These are phyloP conservation scores for Pigoraptor vietnamica DNA, from an alignment of 78 protist species.

Conservation along the genomic window DNA sequence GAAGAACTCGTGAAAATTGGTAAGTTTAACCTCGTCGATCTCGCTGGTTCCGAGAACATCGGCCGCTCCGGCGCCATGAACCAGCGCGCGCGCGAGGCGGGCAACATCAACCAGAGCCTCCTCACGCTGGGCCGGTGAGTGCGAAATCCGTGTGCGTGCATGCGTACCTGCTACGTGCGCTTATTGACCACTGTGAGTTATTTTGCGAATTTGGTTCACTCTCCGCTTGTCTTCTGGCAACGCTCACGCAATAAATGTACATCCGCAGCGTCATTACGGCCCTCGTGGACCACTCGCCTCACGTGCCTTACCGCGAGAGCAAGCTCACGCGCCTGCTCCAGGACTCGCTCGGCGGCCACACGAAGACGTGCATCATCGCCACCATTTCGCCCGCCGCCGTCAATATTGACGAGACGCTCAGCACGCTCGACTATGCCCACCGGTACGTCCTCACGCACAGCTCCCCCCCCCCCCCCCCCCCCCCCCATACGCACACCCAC, in stretches of 20 bases:
- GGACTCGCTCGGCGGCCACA: conserved; percentile 90
- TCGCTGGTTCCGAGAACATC: conserved; percentile 58
- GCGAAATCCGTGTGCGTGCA: conserved; percentile 8
- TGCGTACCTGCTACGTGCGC: background rate
- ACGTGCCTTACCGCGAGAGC: conserved; percentile 75
- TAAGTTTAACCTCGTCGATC: conserved; percentile 41
- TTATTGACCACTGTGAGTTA: background rate
- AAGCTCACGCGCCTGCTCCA: conserved; percentile 88
- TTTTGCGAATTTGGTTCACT: background rate
- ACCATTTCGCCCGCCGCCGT: conserved; percentile 72
- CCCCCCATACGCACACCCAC: too few species aligned
- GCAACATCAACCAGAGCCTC: conserved; percentile 85
- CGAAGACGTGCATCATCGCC: conserved; percentile 92
- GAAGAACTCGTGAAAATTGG: background rate
- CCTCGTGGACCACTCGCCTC: conserved; percentile 41
- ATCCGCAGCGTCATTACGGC: conserved; percentile 85
- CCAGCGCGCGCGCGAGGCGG: conserved; percentile 61
- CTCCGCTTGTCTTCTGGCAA: too few species aligned
- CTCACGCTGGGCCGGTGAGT: conserved; percentile 87
- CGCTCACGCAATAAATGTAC: background rate
- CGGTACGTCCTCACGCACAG: too few species aligned
- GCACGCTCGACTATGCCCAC: conserved; percentile 82
- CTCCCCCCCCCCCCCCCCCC: too few species aligned
- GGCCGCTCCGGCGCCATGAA: conserved; percentile 7
- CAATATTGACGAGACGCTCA: conserved; percentile 73